A percentile compares a stretch with the other conserved stretches of the same genome.
Evolutionary conservation across 352 stramenopile species (phyloP).

Genomic region (Phytophthora melonis): DNA sequence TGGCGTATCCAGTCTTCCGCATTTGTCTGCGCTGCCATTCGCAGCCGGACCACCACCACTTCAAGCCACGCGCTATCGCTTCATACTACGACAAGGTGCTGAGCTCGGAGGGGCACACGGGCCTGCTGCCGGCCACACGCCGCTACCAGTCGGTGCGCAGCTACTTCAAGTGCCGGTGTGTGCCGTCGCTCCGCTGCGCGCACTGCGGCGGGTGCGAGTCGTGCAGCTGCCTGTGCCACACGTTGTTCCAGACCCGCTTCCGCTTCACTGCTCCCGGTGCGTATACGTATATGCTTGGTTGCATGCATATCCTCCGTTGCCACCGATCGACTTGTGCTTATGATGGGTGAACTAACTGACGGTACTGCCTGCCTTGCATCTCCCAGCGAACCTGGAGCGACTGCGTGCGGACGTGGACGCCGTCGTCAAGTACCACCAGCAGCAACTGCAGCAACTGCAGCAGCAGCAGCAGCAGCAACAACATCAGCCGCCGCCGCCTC

Average conservation of each 20-base stretch:
- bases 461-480: conserved; percentile 38
- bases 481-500: conserved; percentile 7
- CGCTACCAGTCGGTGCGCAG: conserved; percentile 72
- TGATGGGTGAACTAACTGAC: neutral
- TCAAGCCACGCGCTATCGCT: conserved; percentile 67
- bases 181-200: conserved; percentile 62
- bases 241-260: conserved; percentile 89
- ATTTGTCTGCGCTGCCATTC: conserved; percentile 79
- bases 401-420: conserved; percentile 51
- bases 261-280: conserved; percentile 77
- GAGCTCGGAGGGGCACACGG: conserved; percentile 82
- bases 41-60: conserved; percentile 78
- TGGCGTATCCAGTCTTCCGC: conserved; percentile 71
- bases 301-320: neutral
- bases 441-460: conserved; percentile 46
- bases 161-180: conserved; percentile 80
- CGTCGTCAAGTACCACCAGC: conserved; percentile 55
- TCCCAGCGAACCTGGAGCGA: conserved; percentile 48
- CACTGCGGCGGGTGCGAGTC: conserved; percentile 85
- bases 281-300: conserved; percentile 21
- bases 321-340: too few species aligned
- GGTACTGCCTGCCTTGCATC: neutral
- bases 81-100: conserved; percentile 75
- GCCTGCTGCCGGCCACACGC: conserved; percentile 63
- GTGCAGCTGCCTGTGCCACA: conserved; percentile 86